phyloP scores from a whole-genome alignment of 768 basidiomycete species.

The Krasilnikovozyma curviuscula region DNA sequence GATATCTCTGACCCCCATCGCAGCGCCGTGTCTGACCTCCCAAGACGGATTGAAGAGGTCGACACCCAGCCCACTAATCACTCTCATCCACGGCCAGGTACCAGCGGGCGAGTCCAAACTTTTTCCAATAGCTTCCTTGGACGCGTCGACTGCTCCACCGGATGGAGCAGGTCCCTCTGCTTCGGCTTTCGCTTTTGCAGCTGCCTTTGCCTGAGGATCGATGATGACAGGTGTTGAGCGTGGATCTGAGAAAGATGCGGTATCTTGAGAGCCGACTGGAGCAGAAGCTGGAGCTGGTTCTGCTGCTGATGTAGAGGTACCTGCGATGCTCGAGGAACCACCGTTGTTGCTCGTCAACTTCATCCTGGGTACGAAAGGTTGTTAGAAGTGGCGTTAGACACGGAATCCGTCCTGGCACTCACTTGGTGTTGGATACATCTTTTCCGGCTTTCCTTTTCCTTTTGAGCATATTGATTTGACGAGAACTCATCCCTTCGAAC shows the following conservation, averaged over 20 bases:
- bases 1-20: conserved; percentile 73
- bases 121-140: conserved; percentile 19
- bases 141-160: conserved; percentile 32
- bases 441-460: conserved; percentile 70
- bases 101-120: conserved; percentile 10
- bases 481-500: conserved; percentile 49
- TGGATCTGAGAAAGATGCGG: conserved; percentile 3
- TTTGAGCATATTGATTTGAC: conserved; percentile 84
- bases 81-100: conserved; percentile 31
- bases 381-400: too few relatives aligned
- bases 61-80: conserved; percentile 57
- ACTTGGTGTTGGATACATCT: conserved; percentile 16
- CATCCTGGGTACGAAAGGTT: too few relatives aligned
- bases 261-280: background rate
- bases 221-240: conserved; percentile 18
- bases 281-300: conserved; percentile 12
- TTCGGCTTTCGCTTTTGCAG: conserved; percentile 15
- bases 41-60: conserved; percentile 64
- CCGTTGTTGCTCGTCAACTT: background rate
- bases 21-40: conserved; percentile 88
- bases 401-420: background rate
- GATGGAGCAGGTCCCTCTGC: conserved; percentile 13
- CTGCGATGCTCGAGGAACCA: conserved; percentile 1
- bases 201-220: conserved; percentile 28
- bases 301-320: conserved; percentile 11